Percentiles rank a stretch among this genome's conserved stretches.
Conservation (phyloP, 805 yeast species). For the Blastobotrys attinorum region DNA sequence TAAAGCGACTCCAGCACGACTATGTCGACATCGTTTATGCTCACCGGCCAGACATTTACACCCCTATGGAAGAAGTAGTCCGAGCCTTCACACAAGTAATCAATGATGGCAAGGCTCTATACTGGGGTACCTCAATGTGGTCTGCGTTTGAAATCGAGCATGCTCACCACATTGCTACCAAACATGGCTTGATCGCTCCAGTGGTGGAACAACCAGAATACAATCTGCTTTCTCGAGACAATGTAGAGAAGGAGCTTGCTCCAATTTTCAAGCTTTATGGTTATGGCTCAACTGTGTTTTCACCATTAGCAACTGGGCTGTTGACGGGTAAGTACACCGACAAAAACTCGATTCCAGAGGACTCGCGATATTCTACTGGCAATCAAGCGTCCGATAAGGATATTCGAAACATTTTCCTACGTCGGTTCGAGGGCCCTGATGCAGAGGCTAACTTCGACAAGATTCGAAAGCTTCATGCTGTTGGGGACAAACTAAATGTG, state of each 20-base stretch:
- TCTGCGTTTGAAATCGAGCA: conserved; percentile 27
- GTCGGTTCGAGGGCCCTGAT: conserved; percentile 18
- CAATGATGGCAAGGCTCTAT: conserved; percentile 26
- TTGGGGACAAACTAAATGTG: conserved; percentile 24
- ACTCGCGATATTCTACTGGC: conserved; percentile 9
- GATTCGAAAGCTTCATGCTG: conserved; percentile 16
- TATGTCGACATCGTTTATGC: conserved; percentile 29
- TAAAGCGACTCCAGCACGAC: conserved; percentile 25
- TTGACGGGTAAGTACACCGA: conserved; percentile 28
- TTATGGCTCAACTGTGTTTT: conserved; percentile 28
- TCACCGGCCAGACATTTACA: conserved; percentile 25
- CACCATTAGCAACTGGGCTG: conserved; percentile 28
- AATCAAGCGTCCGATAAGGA: conserved; percentile 8
- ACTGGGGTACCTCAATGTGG: conserved; percentile 31
- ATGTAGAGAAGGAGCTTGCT: conserved; percentile 23
- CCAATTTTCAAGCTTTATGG: conserved; percentile 25
- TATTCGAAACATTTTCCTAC: conserved; percentile 8
- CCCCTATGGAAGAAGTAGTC: conserved; percentile 29
- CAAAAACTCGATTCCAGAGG: conserved; percentile 11
- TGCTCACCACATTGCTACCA: conserved; percentile 28
- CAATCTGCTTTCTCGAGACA: conserved; percentile 22
- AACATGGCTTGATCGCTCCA: conserved; percentile 26
- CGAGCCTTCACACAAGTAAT: conserved; percentile 28
- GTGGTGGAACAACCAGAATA: conserved; percentile 28
- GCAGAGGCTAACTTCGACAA: conserved; percentile 21